A percentile compares a stretch with the other conserved stretches of the same genome.
phyloP scores from a whole-genome alignment of 106 monocot species.

The Dactylorhiza incarnata region DNA sequence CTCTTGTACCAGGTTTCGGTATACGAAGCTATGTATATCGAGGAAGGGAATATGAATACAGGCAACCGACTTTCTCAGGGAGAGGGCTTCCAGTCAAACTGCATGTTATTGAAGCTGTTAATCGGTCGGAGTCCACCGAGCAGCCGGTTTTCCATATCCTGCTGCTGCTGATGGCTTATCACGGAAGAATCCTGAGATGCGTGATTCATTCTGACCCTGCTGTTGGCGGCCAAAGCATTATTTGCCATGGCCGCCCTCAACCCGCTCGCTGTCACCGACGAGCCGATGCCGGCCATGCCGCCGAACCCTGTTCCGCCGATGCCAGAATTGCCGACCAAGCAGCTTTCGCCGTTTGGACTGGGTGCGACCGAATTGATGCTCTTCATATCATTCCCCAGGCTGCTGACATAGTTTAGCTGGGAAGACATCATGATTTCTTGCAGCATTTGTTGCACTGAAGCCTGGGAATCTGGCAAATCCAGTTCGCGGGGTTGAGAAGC shows the following conservation, averaged over 20 bases:
- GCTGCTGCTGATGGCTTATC: constrained; percentile 41
- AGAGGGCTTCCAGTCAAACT: constrained; percentile 61
- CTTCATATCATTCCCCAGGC: constrained; percentile 34
- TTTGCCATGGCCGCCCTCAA: constrained; percentile 37
- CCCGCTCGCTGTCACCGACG: constrained; percentile 17
- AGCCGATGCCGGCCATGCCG: constrained; percentile 31
- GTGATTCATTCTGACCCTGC: constrained; percentile 20
- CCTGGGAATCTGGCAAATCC: constrained; percentile 36
- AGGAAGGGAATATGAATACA: neutral
- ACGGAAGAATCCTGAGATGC: constrained; percentile 28
- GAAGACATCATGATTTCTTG: constrained; percentile 67
- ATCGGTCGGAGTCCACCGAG: constrained; percentile 29
- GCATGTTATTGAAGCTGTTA: constrained; percentile 65
- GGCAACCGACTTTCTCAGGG: constrained; percentile 13
- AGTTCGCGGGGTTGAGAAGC: constrained; percentile 24
- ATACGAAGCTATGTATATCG: neutral
- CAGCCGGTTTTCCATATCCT: constrained; percentile 43
- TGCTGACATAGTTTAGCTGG: constrained; percentile 18
- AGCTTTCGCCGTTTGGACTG: constrained; percentile 21
- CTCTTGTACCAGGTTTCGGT: neutral
- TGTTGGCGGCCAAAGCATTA: constrained; percentile 29
- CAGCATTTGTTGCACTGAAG: constrained; percentile 51
- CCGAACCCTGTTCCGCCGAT: constrained; percentile 31
- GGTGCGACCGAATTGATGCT: constrained; percentile 25
- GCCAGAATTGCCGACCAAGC: constrained; percentile 17